Evolutionary conservation across 257 asterid species (phyloP), one percentile per base, ranked within the genome.

Genomic region (Verbena officinalis): DNA sequence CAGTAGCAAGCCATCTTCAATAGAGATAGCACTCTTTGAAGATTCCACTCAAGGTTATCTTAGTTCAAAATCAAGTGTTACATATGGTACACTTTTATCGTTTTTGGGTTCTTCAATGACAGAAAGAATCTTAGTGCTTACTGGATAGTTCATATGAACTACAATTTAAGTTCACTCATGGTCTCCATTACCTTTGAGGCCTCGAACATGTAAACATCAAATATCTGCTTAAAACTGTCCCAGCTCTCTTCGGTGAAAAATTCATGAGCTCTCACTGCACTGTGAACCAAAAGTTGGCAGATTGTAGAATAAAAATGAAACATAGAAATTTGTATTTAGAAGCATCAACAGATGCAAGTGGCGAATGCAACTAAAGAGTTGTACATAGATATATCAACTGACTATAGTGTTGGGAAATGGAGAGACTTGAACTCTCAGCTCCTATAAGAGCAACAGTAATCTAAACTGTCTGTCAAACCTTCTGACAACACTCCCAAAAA

Each of bases 361-460:
- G 69, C 24, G 71, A 66, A 62, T 42, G 39, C 17, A 59, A 70
- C 22, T 24, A 59, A 44, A n/a, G 53, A 56, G 43, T n/a, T n/a
- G n/a, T n/a, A 72, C 57, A n/a, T n/a, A n/a, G 51, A 40, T 39
- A 74, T 40, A 55, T 71, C 43, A 69, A 75, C 42, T 62, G 65
- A 67, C 64, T 40, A 67, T 22, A 72, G 78, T 67, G 73, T 69
- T 68, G 99, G 98, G 99, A 94, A 78, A 91, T 94, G 99, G 99
- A 94, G 99, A 94, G 97, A 88, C 93, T 94, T 82, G 99, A 94
- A 94, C 97, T 94, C 99, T 94, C 98, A 90, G 95, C 98, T 93
- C 97, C 86, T 70, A 78, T 17, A 75, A 82, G 96, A 93, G 97
- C 97, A 86, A 94, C 97, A 94, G 99, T 85, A 66, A 77, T 78